A percentile compares a stretch with the other conserved stretches of the same genome.
These are phyloP conservation scores for Ascochyta rabiei DNA, from an alignment of 2,329 filamentous ascomycete genomes.

Conservation along the genomic window DNA sequence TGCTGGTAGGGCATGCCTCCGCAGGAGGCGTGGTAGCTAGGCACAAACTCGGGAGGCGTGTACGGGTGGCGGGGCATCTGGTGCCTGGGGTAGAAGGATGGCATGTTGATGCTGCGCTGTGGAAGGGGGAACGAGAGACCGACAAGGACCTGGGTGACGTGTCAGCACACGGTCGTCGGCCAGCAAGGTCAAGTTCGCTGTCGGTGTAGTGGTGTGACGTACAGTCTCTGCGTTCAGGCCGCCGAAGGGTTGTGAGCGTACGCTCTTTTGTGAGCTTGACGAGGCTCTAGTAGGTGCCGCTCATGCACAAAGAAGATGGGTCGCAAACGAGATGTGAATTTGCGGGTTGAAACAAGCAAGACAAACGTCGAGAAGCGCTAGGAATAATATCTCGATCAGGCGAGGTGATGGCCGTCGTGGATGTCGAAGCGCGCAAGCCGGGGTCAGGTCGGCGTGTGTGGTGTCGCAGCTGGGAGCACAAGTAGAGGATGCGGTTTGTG, in stretches of 20 bases:
- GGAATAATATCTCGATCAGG: constrained; percentile 32
- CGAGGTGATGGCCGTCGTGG: constrained; percentile 23
- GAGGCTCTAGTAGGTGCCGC: constrained; percentile 39
- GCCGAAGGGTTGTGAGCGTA: constrained; percentile 41
- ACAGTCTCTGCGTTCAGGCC: constrained; percentile 50
- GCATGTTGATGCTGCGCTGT: constrained; percentile 52
- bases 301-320: constrained; percentile 46
- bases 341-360: constrained; percentile 24
- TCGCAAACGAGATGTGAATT: constrained; percentile 25
- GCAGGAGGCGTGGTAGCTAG: constrained; percentile 52
- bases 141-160: constrained; percentile 44
- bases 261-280: constrained; percentile 44
- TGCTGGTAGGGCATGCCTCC: constrained; percentile 55
- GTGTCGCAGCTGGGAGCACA: constrained; percentile 21
- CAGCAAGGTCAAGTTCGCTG: not conserved
- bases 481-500: constrained; percentile 25
- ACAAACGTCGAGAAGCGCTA: constrained; percentile 30
- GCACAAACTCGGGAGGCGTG: constrained; percentile 57
- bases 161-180: constrained; percentile 22
- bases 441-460: constrained; percentile 10
- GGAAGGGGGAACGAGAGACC: constrained; percentile 50
- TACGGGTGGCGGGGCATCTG: constrained; percentile 52
- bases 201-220: constrained; percentile 25
- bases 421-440: constrained; percentile 18
- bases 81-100: constrained; percentile 57